Base-by-base conservation (phyloP, 2,329 filamentous ascomycete species). In the Metarhizium anisopliae region DNA sequence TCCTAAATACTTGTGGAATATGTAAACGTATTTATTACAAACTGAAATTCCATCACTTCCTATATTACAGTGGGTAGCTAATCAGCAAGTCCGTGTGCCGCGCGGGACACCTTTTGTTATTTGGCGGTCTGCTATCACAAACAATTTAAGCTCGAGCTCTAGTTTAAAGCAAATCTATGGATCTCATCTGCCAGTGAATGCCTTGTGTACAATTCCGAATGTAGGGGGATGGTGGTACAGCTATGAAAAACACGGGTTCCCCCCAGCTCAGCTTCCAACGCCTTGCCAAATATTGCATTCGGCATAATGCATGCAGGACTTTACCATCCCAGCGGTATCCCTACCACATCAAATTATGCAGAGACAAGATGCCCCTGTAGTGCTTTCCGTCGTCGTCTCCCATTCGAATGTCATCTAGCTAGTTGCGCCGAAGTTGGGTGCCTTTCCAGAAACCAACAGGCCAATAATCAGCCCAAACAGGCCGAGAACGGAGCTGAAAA, bases 401-500 rank as follows among this genome's bases (percentile, higher is more conserved):
- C 6, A 3, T 32, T 45, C 13, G 5, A 32, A 35, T 14, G 38
- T 11, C 45, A 50, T 53, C 42, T 55, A 56, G 52, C 51, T 43
- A 13, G 45, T 58, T 43, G 54, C 58, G 40, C 61, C 63, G 51
- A 64, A 64, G 13, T 55, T 51, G 29, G 77, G 70, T 30, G 94
- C 91, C 74, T 94, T 95, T 70, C 86, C 82, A 57, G 90, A 89
- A 53, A 97, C 82, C 62, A 99, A 79, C 55, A 99, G 81, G 50
- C 95, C 94, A 63, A 99, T 86, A 67, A 99, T 99, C 60, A 99
- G 81, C 57, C 94, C 95, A 67, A 99, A 99, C 3, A 99, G 84
- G 60, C 95, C 94, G 11, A 99, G 81, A 51, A 99, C 93, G 45
- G 93, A 97, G 70, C 92, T 96, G 79, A 99, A 99, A 71, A 99